Evolutionary conservation across 2,329 filamentous ascomycete genomes (phyloP).

Genomic region (Fusarium sp.): DNA sequence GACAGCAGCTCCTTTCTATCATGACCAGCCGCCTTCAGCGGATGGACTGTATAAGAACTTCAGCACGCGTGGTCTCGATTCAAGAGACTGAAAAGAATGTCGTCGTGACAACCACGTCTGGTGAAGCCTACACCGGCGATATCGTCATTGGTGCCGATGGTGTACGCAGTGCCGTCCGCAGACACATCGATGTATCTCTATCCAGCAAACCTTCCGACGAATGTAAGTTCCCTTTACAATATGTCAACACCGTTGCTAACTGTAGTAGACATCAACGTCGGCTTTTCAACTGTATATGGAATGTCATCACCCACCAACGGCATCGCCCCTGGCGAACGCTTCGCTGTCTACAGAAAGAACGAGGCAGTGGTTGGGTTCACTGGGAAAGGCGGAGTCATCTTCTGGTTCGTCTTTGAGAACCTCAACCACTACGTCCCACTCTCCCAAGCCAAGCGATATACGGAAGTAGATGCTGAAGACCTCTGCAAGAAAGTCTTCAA

Average conservation of each 20-base stretch:
- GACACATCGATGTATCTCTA: background rate
- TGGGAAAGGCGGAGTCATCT: background rate
- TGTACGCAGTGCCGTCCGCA: background rate
- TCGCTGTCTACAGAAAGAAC: background rate
- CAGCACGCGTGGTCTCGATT: background rate
- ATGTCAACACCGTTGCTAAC: background rate
- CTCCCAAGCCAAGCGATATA: background rate
- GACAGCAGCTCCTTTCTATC: background rate
- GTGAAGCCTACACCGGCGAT: background rate
- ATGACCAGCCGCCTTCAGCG: slow-evolving; percentile 1
- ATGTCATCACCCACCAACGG: background rate
- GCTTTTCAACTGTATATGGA: slow-evolving; percentile 2
- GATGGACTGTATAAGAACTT: background rate
- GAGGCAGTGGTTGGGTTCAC: slow-evolving; percentile 7
- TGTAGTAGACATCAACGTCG: background rate
- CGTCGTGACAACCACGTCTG: background rate
- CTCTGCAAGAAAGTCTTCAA: background rate
- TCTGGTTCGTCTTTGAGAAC: slow-evolving; percentile 9
- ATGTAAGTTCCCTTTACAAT: background rate
- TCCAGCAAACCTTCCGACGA: background rate
- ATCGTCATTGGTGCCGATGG: background rate
- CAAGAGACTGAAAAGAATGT: background rate
- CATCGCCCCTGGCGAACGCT: slow-evolving; percentile 1
- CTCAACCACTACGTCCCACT: background rate
- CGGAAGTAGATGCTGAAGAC: background rate